Evolutionary conservation across 139 green algal species (phyloP), one percentile per base, ranked within the genome.

Genomic region (Coelastrella sp.): DNA sequence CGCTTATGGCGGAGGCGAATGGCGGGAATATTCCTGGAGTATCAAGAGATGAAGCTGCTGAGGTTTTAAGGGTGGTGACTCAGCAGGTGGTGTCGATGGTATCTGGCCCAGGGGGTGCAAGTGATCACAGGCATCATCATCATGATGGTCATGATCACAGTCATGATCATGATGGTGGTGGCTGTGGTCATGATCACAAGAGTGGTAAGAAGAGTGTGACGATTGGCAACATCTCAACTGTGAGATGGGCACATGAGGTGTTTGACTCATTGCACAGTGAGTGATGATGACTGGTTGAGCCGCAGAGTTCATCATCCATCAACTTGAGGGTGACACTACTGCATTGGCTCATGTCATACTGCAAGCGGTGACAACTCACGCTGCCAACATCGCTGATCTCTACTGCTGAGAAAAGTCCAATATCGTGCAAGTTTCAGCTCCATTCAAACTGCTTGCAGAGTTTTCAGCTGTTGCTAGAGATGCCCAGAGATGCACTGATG

Each of bases 231-330:
- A 69, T 69, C 30, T 69, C 62, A 69, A 69, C 30, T 19, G 62
- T 69, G 27, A 19, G 62, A 23, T 69, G 30, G 27, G 62, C 62
- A 69, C 62, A 69, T 69, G 62, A 69, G 62, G 62, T 69, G 13
- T 69, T 69, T 64, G 53, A 64, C 7, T 64, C 53, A 11, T 57
- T 57, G 48, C 17, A 57, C 13, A 57, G 48, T n/a, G n/a, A n/a
- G n/a, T n/a, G n/a, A n/a, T n/a, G n/a, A n/a, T n/a, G n/a, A n/a
- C n/a, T n/a, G n/a, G n/a, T n/a, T n/a, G n/a, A n/a, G n/a, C n/a
- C n/a, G n/a, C n/a, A n/a, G n/a, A n/a, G n/a, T n/a, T n/a, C n/a
- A n/a, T n/a, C n/a, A n/a, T n/a, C n/a, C n/a, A n/a, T n/a, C n/a
- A n/a, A n/a, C n/a, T n/a, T n/a, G n/a, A n/a, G n/a, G n/a, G n/a